phyloP scores from a whole-genome alignment of 1,284 basidiomycete genomes.

The Tylopilus sp. region DNA sequence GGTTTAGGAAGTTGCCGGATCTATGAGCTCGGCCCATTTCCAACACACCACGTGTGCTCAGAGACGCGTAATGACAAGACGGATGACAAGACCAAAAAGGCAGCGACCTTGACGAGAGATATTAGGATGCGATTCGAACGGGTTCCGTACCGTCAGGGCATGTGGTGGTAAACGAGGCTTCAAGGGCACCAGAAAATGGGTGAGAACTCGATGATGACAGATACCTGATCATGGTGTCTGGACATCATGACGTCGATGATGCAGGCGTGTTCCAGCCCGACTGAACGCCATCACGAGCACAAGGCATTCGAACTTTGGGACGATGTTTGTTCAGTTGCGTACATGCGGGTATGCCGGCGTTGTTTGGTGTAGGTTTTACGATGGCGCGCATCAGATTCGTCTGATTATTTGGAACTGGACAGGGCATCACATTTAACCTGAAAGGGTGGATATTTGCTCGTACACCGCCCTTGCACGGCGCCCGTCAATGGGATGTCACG shows the following conservation, averaged over 20 bases:
- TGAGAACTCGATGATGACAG: not conserved
- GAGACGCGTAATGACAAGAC: not conserved
- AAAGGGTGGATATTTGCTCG: not conserved
- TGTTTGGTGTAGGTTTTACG: too few relatives aligned
- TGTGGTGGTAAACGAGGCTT: constrained; percentile 18
- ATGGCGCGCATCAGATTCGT: too few relatives aligned
- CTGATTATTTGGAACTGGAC: too few relatives aligned
- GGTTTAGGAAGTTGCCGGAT: not conserved
- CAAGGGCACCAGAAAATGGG: constrained; percentile 8
- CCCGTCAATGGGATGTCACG: not conserved
- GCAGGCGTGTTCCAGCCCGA: not conserved
- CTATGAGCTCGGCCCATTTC: not conserved
- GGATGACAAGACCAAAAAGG: not conserved
- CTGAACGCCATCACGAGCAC: not conserved
- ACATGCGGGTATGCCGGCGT: too few relatives aligned
- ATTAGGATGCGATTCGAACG: not conserved
- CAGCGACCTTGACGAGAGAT: not conserved
- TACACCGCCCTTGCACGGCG: too few relatives aligned
- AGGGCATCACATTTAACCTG: not conserved
- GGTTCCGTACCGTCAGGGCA: not conserved
- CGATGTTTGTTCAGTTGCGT: too few relatives aligned
- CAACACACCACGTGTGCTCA: constrained; percentile 1
- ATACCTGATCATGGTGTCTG: not conserved
- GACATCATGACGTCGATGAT: not conserved
- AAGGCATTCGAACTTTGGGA: too few relatives aligned